Conservation (phyloP, 2,329 filamentous ascomycete genomes). For the Ascochyta koolunga region DNA sequence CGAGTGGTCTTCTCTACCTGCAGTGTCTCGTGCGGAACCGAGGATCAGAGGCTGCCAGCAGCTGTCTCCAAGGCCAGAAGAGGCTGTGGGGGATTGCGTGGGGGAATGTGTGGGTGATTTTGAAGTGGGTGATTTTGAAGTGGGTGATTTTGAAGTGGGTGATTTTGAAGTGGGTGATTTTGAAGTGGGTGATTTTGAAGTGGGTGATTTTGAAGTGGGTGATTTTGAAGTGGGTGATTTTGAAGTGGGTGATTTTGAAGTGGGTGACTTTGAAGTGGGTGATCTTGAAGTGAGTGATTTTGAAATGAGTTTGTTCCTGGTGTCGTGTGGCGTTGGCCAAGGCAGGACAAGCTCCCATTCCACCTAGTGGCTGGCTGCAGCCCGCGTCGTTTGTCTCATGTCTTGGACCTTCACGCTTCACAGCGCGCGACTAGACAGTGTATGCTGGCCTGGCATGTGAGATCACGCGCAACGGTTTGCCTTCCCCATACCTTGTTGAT, state of each 20-base stretch:
- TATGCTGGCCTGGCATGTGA: constrained; percentile 15
- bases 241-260: constrained; percentile 2
- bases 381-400: constrained; percentile 16
- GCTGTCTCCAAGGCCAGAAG: background rate
- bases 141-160: constrained; percentile 4
- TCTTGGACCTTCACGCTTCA: constrained; percentile 13
- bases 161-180: background rate
- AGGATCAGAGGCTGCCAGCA: background rate
- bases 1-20: background rate
- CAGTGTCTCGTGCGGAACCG: constrained; percentile 7
- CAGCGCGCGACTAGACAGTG: constrained; percentile 9
- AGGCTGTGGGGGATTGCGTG: background rate
- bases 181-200: constrained; percentile 2
- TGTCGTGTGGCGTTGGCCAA: constrained; percentile 9
- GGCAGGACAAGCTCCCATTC: constrained; percentile 15
- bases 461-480: constrained; percentile 9
- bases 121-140: background rate
- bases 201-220: too few species aligned
- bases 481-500: constrained; percentile 10
- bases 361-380: constrained; percentile 14
- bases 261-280: too few species aligned
- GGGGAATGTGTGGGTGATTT: constrained; percentile 9
- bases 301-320: constrained; percentile 3
- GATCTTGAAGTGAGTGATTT: too few species aligned
- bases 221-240: background rate